Evolutionary conservation across 2,329 filamentous ascomycete genomes (phyloP), one percentile per base, ranked within the genome.

Genomic region (Botrytis hyacinthi): DNA sequence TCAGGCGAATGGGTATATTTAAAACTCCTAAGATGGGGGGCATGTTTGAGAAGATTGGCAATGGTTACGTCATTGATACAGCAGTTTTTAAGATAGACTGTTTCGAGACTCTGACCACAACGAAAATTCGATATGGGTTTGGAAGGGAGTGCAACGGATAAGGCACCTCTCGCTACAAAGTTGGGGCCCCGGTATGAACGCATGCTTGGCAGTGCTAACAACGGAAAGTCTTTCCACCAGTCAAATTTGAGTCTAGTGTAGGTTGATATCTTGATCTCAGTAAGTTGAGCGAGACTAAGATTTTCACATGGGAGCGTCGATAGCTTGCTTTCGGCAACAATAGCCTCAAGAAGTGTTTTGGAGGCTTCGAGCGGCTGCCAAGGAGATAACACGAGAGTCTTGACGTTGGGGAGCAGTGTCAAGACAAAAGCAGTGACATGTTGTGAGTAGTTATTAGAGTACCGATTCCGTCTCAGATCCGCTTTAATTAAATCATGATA

Each of bases 41-140:
- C 22, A 29, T 62, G 69, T 71, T n/a, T 40, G n/a, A 70, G 68
- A 37, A 51, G 48, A 16, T 61, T 16, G 40, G 42, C 57, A 61
- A 70, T 70, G 26, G 40, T 10, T 44, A n/a, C 40, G 6, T 70
- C 42, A n/a, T 51, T 29, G 10, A 71, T 51, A 62, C 57, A 71
- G 20, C 37, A 71, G 46, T 18, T 40, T 18, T 42, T 20, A 12
- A 62, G 26, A 46, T 48, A 18, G 12, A 40, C 6, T 10, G 20
- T 62, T 62, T 61, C 69, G 14, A 62, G 29, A 8, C 8, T 48
- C 29, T 61, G 42, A 7, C 40, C 29, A 22, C 61, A 40, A 37
- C 35, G 12, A 26, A 51, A 29, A 51, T 62, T n/a, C 22, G 8
- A 44, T 10, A 29, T n/a, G 4, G 48, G 8, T 22, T 18, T 46